phyloP scores from a whole-genome alignment of 352 stramenopile species.

The Globisporangium canariense region DNA sequence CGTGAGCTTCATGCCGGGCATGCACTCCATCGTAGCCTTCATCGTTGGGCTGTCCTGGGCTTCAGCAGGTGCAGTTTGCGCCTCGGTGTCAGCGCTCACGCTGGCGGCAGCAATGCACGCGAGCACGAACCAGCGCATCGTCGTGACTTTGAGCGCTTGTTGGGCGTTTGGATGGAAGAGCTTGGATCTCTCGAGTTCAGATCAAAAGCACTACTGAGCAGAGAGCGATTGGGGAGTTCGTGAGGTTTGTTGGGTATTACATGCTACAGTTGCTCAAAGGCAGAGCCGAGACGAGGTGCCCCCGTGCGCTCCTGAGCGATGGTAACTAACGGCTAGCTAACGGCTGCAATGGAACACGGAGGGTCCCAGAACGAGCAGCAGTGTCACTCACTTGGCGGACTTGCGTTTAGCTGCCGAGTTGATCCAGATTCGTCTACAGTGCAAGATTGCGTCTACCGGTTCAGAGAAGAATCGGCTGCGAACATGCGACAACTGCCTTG shows the following conservation, averaged over 20 bases:
- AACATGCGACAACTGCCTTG: too few relatives aligned
- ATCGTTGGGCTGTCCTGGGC: not conserved
- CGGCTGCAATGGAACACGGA: too few relatives aligned
- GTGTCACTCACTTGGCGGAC: too few relatives aligned
- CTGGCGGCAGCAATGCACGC: not conserved
- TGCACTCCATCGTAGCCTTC: not conserved
- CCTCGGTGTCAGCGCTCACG: not conserved
- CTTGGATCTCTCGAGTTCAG: not conserved
- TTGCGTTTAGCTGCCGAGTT: too few relatives aligned
- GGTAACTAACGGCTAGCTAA: too few relatives aligned
- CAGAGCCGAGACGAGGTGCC: too few relatives aligned
- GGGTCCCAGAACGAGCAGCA: too few relatives aligned
- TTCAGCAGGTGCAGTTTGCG: not conserved
- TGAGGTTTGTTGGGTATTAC: not conserved
- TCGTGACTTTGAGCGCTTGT: not conserved
- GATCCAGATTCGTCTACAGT: not conserved
- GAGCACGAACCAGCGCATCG: not conserved
- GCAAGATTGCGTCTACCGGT: not conserved
- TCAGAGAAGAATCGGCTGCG: not conserved
- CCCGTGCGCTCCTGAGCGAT: too few relatives aligned
- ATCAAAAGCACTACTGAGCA: not conserved
- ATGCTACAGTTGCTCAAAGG: not conserved
- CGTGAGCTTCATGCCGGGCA: slow-evolving; percentile 2
- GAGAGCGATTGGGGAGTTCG: not conserved
- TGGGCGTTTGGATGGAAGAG: not conserved